These are phyloP conservation scores for Biscogniauxia marginata DNA, from an alignment of 2,329 filamentous ascomycete species.

Conservation along the genomic window DNA sequence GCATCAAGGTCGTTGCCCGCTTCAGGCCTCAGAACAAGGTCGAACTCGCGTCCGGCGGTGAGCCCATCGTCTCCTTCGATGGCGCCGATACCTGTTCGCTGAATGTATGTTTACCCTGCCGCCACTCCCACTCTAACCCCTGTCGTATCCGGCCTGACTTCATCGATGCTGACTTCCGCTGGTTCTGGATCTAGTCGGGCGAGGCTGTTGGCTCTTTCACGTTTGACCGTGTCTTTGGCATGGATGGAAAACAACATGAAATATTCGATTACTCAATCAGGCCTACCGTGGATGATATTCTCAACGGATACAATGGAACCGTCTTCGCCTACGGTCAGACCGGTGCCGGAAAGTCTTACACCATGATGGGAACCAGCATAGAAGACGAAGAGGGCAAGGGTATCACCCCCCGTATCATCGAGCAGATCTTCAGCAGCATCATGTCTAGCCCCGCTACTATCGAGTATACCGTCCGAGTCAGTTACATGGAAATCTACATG, in stretches of 20 bases:
- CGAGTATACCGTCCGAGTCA: conserved; percentile 97
- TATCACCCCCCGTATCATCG: conserved; percentile 94
- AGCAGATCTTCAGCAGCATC: conserved; percentile 97
- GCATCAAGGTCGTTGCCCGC: conserved; percentile 89
- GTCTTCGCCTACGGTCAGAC: conserved; percentile 99
- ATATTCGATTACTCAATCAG: conserved; percentile 98
- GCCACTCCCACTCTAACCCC: neutral
- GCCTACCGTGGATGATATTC: conserved; percentile 92
- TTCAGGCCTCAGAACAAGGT: conserved; percentile 97
- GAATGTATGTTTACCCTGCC: conserved; percentile 59
- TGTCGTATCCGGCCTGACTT: neutral
- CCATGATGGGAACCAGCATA: conserved; percentile 97
- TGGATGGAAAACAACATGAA: conserved; percentile 84
- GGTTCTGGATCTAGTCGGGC: conserved; percentile 59
- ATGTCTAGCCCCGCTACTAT: conserved; percentile 88
- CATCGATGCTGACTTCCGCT: conserved; percentile 23
- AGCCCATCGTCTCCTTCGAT: conserved; percentile 87
- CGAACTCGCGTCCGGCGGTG: conserved; percentile 85
- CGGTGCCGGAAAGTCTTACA: conserved; percentile 97
- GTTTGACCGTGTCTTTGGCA: conserved; percentile 96
- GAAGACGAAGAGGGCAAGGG: conserved; percentile 84
- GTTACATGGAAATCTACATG: conserved; percentile 99
- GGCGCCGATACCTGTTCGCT: conserved; percentile 85
- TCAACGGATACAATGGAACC: conserved; percentile 98
- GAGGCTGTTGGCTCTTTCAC: conserved; percentile 87